Percentiles rank a stretch among this genome's conserved stretches.
Conservation (phyloP, 176 grass and related monocot genomes). For the Carex littledalei region DNA sequence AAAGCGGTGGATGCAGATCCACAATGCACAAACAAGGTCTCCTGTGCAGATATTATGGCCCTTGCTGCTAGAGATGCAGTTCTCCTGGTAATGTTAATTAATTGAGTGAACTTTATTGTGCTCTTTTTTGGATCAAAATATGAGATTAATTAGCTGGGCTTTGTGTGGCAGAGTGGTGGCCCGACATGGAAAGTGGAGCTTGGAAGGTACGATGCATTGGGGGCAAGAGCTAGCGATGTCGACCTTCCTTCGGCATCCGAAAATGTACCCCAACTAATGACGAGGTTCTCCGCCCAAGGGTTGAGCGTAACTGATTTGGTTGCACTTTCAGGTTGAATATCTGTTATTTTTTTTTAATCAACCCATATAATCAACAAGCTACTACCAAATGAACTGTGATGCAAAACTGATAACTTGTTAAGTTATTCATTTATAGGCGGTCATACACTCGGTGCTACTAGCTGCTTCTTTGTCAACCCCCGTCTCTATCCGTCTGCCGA, state of each 20-base stretch:
- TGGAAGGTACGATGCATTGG: conserved; percentile 51
- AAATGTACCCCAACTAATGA: conserved; percentile 37
- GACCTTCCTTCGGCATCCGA: conserved; percentile 30
- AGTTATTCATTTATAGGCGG: conserved; percentile 22
- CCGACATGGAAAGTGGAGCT: conserved; percentile 69
- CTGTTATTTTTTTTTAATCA: neutral
- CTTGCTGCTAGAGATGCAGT: conserved; percentile 59
- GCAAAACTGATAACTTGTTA: no score
- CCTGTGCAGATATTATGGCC: conserved; percentile 55
- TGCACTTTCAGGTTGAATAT: conserved; percentile 45
- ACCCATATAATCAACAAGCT: neutral
- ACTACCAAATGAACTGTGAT: neutral
- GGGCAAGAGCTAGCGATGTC: conserved; percentile 44
- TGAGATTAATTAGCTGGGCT: neutral
- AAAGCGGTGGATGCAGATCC: conserved; percentile 50
- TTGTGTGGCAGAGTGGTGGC: conserved; percentile 35
- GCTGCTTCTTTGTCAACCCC: conserved; percentile 48
- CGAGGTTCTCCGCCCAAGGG: conserved; percentile 41
- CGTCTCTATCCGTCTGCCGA: conserved; percentile 44
- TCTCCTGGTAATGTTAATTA: conserved; percentile 24
- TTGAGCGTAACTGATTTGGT: conserved; percentile 55
- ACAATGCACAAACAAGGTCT: conserved; percentile 47
- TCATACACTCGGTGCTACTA: conserved; percentile 63
- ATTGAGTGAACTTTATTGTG: neutral
- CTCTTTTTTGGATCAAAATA: neutral